These are phyloP conservation scores for Leptographium lundbergii DNA, from an alignment of 2,329 filamentous ascomycete species.

Conservation along the genomic window DNA sequence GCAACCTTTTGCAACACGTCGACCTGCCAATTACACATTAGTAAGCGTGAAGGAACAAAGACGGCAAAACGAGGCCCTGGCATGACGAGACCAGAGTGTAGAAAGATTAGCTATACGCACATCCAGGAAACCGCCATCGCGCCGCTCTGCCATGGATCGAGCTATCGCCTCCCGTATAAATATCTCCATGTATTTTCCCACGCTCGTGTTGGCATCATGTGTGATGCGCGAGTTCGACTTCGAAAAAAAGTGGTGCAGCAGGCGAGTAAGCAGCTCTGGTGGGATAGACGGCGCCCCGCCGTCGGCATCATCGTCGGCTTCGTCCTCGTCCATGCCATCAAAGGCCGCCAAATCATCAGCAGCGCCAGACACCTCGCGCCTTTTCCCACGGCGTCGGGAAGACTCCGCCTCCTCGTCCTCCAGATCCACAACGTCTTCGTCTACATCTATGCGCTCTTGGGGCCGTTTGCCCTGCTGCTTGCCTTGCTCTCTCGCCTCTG, in stretches of 20 bases:
- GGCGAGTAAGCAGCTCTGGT: constrained; percentile 56
- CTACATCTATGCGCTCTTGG: background rate
- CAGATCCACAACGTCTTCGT: constrained; percentile 11
- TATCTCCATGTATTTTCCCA: constrained; percentile 78
- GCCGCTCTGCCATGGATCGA: constrained; percentile 59
- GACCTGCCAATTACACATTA: constrained; percentile 34
- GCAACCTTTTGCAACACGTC: constrained; percentile 84
- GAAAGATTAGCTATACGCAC: constrained; percentile 29
- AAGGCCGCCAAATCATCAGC: background rate
- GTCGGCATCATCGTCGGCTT: background rate
- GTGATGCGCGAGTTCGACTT: constrained; percentile 51
- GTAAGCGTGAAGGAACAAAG: constrained; percentile 1
- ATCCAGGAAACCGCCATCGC: constrained; percentile 55
- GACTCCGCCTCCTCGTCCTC: constrained; percentile 12
- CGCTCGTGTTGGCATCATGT: constrained; percentile 61
- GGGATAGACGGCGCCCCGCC: constrained; percentile 42
- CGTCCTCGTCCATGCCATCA: constrained; percentile 22
- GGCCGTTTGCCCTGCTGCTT: background rate
- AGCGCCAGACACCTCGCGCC: background rate
- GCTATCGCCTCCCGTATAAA: constrained; percentile 86
- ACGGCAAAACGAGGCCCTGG: background rate
- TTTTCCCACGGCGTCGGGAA: constrained; percentile 13
- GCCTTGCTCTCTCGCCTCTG: background rate
- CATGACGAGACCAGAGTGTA: background rate
- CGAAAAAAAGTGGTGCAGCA: constrained; percentile 72